Base-by-base conservation (phyloP, 116 monocot genomes). In the Cymodocea nodosa region DNA sequence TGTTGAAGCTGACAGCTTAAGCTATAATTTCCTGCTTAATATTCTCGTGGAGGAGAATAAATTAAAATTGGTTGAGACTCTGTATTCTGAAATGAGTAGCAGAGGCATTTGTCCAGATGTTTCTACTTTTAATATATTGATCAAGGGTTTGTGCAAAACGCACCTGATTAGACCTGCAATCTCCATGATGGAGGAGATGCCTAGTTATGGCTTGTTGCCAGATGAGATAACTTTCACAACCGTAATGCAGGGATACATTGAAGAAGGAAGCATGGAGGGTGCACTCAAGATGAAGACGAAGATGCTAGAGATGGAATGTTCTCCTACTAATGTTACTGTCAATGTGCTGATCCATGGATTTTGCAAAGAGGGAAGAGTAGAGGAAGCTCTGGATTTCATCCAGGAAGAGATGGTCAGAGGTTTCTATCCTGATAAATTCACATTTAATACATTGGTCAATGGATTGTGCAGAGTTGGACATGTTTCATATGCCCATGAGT, bases 171-270 rank as follows among this genome's bases (percentile, higher is more conserved):
- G 71, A 63, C 80, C 83, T 15, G 90, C 95, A 7, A 25, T 85
- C 5, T 60, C 76, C 39, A 81, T 95, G 91, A 72, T 90, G 65
- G 90, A 87, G 70, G 90, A 87, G 52, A 90, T 95, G 90, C 64
- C 76, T 3, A 60, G 73, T 52, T 71, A 81, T 59, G 76, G 81
- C 19, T 35, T 90, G 64, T 37, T 71, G 2, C 90, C 90, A 0
- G 85, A 95, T 56, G 95, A 95, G 79, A 81, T 84, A 54, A 90
- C 90, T 9, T 90, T 90, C 72, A 90, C 87, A 4, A 90, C 90
- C 0, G 24, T 95, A 35, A 90, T 90, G 85, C 85, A 83, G 63
- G 90, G 90, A 12, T 95, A 72, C 52, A 81, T 90, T 35, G 87
- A 95, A 62, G 81, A 80, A 71, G 95, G 83, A 18, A 85, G 78